phyloP scores from a whole-genome alignment of 73 alveolate genomes.

The Paramecium biaurelia region DNA sequence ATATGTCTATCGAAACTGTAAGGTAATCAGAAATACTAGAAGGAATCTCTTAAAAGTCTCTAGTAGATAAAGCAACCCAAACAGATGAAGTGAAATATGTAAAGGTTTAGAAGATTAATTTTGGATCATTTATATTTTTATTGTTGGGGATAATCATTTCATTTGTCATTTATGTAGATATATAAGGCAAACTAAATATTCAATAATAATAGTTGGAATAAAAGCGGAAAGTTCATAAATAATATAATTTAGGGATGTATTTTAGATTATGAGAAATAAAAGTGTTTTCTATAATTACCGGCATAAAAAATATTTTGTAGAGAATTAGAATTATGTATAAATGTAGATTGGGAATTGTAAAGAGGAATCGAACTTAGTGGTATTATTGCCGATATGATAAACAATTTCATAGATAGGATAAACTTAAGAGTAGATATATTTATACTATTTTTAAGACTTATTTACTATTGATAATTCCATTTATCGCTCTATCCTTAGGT shows the following conservation, averaged over 20 bases:
- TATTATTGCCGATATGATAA: neutral
- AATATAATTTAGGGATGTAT: neutral
- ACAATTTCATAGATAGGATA: neutral
- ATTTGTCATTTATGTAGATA: neutral
- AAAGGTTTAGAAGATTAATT: neutral
- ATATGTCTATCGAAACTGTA: neutral
- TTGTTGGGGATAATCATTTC: neutral
- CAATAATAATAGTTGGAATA: neutral
- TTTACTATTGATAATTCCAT: neutral
- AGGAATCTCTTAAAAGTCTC: neutral
- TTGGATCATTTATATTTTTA: neutral
- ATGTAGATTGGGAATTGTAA: neutral
- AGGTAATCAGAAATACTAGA: neutral
- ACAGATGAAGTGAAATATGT: neutral
- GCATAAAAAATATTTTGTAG: neutral
- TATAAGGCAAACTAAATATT: neutral
- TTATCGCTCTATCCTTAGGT: neutral
- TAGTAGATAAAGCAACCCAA: neutral
- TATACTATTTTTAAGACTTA: neutral
- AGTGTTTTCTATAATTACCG: neutral
- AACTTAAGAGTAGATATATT: neutral
- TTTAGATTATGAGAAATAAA: neutral
- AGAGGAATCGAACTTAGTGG: conserved; percentile 1
- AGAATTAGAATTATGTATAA: neutral
- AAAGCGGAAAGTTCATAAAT: neutral